phyloP scores from a whole-genome alignment of 345 rosid genomes.

The Brassica rapa region DNA sequence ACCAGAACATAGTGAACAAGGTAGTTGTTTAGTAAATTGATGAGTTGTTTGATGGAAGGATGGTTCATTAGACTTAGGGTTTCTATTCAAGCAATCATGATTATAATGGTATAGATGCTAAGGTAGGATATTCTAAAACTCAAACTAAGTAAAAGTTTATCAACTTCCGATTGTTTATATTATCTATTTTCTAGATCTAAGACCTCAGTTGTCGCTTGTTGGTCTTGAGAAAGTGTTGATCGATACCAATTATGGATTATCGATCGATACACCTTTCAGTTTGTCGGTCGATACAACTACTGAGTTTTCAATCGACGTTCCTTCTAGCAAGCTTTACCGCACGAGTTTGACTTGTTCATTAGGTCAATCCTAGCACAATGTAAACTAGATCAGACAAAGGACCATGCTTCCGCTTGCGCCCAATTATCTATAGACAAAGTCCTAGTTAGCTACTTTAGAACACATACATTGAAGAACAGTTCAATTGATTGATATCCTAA shows the following conservation, averaged over 20 bases:
- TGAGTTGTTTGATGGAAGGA: no score
- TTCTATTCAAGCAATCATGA: no score
- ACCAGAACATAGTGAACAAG: no score
- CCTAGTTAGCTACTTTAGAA: no score
- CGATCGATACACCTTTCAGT: background rate
- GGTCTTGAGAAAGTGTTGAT: background rate
- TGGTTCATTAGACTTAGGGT: no score
- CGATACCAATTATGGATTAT: background rate
- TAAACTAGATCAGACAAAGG: background rate
- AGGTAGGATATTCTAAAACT: background rate
- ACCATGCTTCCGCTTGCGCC: no score
- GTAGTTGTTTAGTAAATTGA: no score
- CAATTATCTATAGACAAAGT: no score
- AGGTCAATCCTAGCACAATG: background rate
- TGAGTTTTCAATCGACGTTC: background rate
- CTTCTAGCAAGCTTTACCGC: background rate
- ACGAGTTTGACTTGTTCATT: background rate
- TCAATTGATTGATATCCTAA: no score
- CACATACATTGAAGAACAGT: no score
- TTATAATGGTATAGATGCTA: no score
- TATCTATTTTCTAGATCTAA: background rate
- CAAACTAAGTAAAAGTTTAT: background rate
- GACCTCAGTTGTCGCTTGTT: background rate
- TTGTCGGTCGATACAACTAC: background rate
- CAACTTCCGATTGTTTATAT: background rate